Conservation (phyloP, 768 basidiomycete genomes). For the Candolleomyces aberdarensis region DNA sequence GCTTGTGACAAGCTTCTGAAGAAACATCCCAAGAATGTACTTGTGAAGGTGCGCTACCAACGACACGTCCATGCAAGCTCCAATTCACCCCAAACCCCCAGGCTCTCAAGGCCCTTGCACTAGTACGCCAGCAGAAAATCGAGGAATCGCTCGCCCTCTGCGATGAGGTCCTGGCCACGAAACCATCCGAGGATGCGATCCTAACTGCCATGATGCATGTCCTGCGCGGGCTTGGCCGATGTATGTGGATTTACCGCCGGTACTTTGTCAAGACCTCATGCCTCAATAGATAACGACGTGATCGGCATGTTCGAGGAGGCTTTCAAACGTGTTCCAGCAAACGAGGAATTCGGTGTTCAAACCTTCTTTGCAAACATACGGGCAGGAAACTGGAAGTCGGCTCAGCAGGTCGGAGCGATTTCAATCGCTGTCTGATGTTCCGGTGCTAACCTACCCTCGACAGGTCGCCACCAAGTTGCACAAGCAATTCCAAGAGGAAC, state of each 20-base stretch:
- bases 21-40: conserved; percentile 72
- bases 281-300: conserved; percentile 62
- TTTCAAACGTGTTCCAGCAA: conserved; percentile 73
- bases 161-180: conserved; percentile 74
- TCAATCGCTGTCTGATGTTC: neutral
- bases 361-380: conserved; percentile 84
- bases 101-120: conserved; percentile 83
- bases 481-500: conserved; percentile 80
- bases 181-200: conserved; percentile 70
- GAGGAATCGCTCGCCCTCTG: conserved; percentile 78
- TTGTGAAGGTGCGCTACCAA: conserved; percentile 57
- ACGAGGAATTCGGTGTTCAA: conserved; percentile 82
- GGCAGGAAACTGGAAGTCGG: conserved; percentile 80
- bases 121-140: conserved; percentile 80
- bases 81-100: conserved; percentile 23
- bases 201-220: conserved; percentile 84
- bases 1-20: conserved; percentile 86
- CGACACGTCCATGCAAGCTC: conserved; percentile 13
- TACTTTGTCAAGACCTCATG: neutral
- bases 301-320: conserved; percentile 85
- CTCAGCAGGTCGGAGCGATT: conserved; percentile 58
- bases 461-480: conserved; percentile 79
- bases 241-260: conserved; percentile 26
- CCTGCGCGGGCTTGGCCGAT: conserved; percentile 72
- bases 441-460: conserved; percentile 6